Percentiles rank a stretch among this genome's conserved stretches.
phyloP scores from a whole-genome alignment of 805 yeast species.

The Starmerella lactis-condensi region DNA sequence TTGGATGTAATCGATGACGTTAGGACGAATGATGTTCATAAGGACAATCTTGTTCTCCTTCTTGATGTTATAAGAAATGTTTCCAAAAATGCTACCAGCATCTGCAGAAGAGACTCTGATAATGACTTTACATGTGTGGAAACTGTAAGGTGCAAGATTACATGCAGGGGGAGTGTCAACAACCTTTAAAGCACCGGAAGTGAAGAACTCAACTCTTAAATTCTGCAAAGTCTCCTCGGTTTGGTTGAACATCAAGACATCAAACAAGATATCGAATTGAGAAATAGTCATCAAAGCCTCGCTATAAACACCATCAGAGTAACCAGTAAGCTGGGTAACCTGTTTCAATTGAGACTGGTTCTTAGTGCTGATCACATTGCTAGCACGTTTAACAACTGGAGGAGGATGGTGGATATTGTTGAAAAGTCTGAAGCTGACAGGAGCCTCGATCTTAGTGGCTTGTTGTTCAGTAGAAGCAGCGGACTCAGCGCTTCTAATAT shows the following conservation, averaged over 20 bases:
- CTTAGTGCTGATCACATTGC: constrained; percentile 2
- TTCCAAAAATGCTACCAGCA: constrained; percentile 95
- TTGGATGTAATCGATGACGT: constrained; percentile 90
- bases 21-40: constrained; percentile 84
- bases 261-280: constrained; percentile 88
- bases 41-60: constrained; percentile 87
- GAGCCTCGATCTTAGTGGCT: constrained; percentile 23
- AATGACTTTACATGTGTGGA: constrained; percentile 74
- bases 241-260: constrained; percentile 85
- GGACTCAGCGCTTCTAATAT: constrained; percentile 14
- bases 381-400: neutral
- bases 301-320: constrained; percentile 93
- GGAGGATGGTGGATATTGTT: neutral
- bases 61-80: constrained; percentile 88
- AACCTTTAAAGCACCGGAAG: constrained; percentile 87
- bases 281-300: constrained; percentile 94
- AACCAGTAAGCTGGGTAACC: constrained; percentile 90
- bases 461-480: constrained; percentile 34
- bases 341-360: constrained; percentile 61
- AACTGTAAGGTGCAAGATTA: constrained; percentile 93
- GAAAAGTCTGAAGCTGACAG: constrained; percentile 16
- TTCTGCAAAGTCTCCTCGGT: constrained; percentile 78
- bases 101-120: constrained; percentile 92
- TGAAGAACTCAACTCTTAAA: constrained; percentile 83
- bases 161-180: constrained; percentile 78